phyloP scores from a whole-genome alignment of 73 alveolate species.

The Tetrahymena elliotti region DNA sequence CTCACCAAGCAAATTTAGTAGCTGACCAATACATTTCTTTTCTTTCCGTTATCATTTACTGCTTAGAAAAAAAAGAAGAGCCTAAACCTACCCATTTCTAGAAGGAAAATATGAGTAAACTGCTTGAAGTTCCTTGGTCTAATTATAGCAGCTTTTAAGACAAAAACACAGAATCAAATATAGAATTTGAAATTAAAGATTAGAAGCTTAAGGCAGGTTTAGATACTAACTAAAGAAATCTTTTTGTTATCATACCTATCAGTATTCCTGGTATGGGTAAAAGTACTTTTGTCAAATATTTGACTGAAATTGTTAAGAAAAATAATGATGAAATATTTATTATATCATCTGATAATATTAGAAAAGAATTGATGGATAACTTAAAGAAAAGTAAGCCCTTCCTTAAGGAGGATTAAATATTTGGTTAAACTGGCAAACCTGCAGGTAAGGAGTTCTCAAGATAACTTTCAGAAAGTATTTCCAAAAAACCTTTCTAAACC shows the following conservation, averaged over 20 bases:
- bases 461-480: constrained; percentile 24
- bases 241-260: constrained; percentile 66
- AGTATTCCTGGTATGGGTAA: constrained; percentile 90
- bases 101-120: constrained; percentile 13
- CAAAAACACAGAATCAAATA: neutral
- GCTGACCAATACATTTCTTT: constrained; percentile 1
- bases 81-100: constrained; percentile 8
- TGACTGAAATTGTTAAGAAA: constrained; percentile 47
- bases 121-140: constrained; percentile 20
- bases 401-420: constrained; percentile 59
- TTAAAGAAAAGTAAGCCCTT: constrained; percentile 45
- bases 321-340: neutral
- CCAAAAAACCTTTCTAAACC: constrained; percentile 43
- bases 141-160: neutral
- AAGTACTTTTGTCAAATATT: constrained; percentile 51
- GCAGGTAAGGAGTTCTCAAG: constrained; percentile 58
- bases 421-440: constrained; percentile 52
- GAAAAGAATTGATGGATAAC: constrained; percentile 60
- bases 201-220: neutral
- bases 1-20: neutral
- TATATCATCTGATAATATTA: constrained; percentile 52
- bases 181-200: neutral
- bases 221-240: constrained; percentile 20
- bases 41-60: neutral
- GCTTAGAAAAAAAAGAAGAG: neutral